phyloP scores from a whole-genome alignment of 306 rosid genomes.

The Vicia sativa region DNA sequence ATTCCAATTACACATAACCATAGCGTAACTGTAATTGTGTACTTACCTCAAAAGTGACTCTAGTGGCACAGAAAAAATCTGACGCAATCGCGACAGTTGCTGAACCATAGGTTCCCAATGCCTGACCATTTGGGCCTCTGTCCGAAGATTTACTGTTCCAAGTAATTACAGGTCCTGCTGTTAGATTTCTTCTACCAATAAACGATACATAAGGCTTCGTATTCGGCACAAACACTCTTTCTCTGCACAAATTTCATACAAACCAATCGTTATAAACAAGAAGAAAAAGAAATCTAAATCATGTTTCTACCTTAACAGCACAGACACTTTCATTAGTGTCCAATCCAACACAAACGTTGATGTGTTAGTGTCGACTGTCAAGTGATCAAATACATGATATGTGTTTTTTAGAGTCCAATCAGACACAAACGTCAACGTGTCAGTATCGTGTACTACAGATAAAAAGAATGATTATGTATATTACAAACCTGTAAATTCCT shows the following conservation, averaged over 20 bases:
- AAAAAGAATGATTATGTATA: neutral
- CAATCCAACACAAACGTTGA: neutral
- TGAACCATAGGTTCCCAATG: constrained; percentile 71
- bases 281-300: neutral
- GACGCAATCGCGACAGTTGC: constrained; percentile 82
- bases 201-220: constrained; percentile 82
- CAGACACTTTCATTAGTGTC: neutral
- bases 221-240: constrained; percentile 70
- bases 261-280: neutral
- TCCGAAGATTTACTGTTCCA: constrained; percentile 91
- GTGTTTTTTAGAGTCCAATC: too few species aligned
- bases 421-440: neutral
- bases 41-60: constrained; percentile 71
- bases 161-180: constrained; percentile 53
- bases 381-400: too few species aligned
- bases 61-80: constrained; percentile 79
- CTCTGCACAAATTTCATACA: constrained; percentile 56
- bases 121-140: constrained; percentile 50
- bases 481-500: constrained; percentile 74
- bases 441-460: neutral
- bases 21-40: too few species aligned
- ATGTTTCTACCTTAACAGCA: neutral
- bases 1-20: too few species aligned
- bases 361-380: neutral
- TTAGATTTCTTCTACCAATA: constrained; percentile 56